These are phyloP conservation scores for Groenewaldozyma tartarivorans DNA, from an alignment of 805 yeast species.

Conservation along the genomic window DNA sequence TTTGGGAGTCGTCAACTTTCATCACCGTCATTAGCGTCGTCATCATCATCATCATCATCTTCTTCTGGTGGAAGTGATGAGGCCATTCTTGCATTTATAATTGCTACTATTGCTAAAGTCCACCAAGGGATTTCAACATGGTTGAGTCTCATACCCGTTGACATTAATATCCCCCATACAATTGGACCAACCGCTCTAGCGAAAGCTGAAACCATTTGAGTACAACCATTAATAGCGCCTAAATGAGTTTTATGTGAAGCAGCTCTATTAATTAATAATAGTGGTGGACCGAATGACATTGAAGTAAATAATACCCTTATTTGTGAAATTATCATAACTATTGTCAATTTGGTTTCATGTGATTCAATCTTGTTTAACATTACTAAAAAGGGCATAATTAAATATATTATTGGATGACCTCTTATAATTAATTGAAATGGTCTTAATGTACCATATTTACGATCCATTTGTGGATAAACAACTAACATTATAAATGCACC, in stretches of 20 bases:
- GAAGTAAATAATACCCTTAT: conserved; percentile 35
- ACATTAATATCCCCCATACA: conserved; percentile 41
- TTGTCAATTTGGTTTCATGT: conserved; percentile 16
- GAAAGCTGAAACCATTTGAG: conserved; percentile 42
- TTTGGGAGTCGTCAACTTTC: background rate
- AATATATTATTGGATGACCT: conserved; percentile 38
- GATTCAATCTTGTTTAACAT: conserved; percentile 28
- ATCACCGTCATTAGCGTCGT: background rate
- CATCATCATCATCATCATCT: conserved; percentile 16
- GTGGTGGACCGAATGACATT: conserved; percentile 43
- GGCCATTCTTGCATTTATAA: conserved; percentile 12
- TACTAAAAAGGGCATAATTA: conserved; percentile 39
- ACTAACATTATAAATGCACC: conserved; percentile 43
- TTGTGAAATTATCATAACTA: conserved; percentile 21
- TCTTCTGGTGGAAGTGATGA: conserved; percentile 22
- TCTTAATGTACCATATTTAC: conserved; percentile 36
- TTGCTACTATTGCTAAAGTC: conserved; percentile 11
- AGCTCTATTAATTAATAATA: conserved; percentile 45
- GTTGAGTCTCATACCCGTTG: conserved; percentile 25
- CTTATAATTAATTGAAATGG: conserved; percentile 34
- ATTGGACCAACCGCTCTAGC: conserved; percentile 53
- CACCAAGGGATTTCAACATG: conserved; percentile 20
- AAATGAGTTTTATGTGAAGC: conserved; percentile 42
- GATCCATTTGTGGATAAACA: conserved; percentile 43
- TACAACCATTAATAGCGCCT: conserved; percentile 50